Evolutionary conservation across 208 protist genomes (phyloP), one percentile per base, ranked within the genome.

Genomic region (Naegleria gruberi): DNA sequence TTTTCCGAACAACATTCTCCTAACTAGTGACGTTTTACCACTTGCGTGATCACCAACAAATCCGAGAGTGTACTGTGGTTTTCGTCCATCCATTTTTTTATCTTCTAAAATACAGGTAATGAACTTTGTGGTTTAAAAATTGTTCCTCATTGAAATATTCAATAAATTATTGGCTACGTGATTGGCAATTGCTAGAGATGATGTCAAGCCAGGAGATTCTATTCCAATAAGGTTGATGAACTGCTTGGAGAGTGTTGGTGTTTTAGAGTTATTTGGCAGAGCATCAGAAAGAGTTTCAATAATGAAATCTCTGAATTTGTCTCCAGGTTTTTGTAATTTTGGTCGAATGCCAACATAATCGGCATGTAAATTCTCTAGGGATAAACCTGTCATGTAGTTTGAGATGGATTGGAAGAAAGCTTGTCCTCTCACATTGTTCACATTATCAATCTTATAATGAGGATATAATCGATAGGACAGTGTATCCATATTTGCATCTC

Each of bases 161-260:
- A 51, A 19, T 19, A 86, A 19, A 51, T 3, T 23, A 19, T 65
- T 65, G n/a, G 87, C 40, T 34, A 89, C 87, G 19, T 82, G 19
- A 15, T 90, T 74, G 23, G 57, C 90, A 45, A 92, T 82, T 37
- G 65, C 26, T 19, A 92, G 81, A 5, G 12, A 90, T 10, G 47
- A 17, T 40, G 91, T 92, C 4, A 92, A 74, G 19, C 91, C 91
- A 10, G 91, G 91, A 42, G 81, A 89, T 82, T 92, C 91, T 19
- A 92, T 92, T 23, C 91, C 91, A 82, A 77, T 77, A 15, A 90
- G 51, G 73, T 87, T 40, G 40, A 91, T 86, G 19, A 91, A 51
- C 6, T 23, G 51, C 87, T 57, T 15, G 1, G 34, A 15, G 74
- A 74, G 51, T 23, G 51, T 3, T 55, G 8, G 8, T 1, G 15